A percentile compares a stretch with the other conserved stretches of the same genome.
These are phyloP conservation scores for Geranium brycei DNA, from an alignment of 345 rosid genomes.

Conservation along the genomic window DNA sequence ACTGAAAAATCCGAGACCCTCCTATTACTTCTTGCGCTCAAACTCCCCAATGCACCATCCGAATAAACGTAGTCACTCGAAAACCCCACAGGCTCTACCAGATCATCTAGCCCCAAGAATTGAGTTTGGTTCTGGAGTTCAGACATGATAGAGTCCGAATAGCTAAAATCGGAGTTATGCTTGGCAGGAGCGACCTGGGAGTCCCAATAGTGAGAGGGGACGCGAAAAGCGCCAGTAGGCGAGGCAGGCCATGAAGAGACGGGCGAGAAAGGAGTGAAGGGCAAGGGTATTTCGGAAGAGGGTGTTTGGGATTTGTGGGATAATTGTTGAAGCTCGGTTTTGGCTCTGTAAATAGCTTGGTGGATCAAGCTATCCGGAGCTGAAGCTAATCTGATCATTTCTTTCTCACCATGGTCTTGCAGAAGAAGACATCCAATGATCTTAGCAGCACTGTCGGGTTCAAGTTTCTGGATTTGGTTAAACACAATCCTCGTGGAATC, in stretches of 20 bases:
- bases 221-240: conserved; percentile 12
- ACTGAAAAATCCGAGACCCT: conserved; percentile 22
- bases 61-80: conserved; percentile 19
- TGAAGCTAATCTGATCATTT: conserved; percentile 29
- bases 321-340: conserved; percentile 29
- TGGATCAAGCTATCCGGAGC: conserved; percentile 35
- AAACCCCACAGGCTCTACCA: conserved; percentile 22
- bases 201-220: conserved; percentile 20
- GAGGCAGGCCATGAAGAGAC: conserved; percentile 12
- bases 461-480: conserved; percentile 33
- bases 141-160: conserved; percentile 5
- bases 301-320: conserved; percentile 22
- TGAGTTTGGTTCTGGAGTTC: conserved; percentile 26
- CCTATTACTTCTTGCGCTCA: conserved; percentile 16
- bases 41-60: conserved; percentile 19
- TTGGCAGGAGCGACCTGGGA: conserved; percentile 7
- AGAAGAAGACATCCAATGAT: conserved; percentile 41
- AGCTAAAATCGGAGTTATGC: conserved; percentile 16
- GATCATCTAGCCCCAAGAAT: conserved; percentile 32
- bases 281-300: conserved; percentile 18
- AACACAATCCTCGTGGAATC: conserved; percentile 31
- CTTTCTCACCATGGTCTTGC: conserved; percentile 30
- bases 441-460: conserved; percentile 40
- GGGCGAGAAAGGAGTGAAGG: conserved; percentile 13
- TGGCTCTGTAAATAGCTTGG: conserved; percentile 30